Percentiles rank a stretch among this genome's conserved stretches.
phyloP scores from a whole-genome alignment of 192 early-diverging fungal genomes.

The Piromyces finnis region DNA sequence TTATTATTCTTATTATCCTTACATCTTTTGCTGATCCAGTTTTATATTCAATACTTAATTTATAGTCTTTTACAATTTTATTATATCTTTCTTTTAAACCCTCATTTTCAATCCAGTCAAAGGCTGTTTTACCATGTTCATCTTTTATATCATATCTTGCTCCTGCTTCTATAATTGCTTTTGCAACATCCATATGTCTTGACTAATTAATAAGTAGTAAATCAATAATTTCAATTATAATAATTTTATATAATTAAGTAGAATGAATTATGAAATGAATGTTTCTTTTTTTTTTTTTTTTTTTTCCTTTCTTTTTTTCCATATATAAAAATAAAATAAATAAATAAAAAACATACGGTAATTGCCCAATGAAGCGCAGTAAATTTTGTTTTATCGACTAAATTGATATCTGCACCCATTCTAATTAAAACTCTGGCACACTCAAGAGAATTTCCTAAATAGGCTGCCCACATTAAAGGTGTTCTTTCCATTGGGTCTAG shows the following conservation, averaged over 20 bases:
- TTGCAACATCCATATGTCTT: conserved; percentile 22
- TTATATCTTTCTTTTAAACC: conserved; percentile 21
- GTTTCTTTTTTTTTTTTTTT: too few relatives aligned
- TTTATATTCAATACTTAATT: conserved; percentile 7
- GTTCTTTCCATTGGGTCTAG: conserved; percentile 66
- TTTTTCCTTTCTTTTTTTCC: too few relatives aligned
- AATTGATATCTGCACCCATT: conserved; percentile 47
- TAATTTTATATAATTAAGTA: too few relatives aligned
- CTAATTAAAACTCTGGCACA: conserved; percentile 50
- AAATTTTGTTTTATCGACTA: conserved; percentile 50
- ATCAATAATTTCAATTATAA: too few relatives aligned
- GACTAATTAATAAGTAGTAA: conserved; percentile 8
- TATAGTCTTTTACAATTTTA: conserved; percentile 5
- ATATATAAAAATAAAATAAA: neutral
- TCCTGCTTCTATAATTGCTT: conserved; percentile 55
- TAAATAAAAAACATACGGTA: conserved; percentile 2
- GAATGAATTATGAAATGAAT: too few relatives aligned
- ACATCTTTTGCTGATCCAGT: neutral
- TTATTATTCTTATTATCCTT: neutral
- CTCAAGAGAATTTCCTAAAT: conserved; percentile 56
- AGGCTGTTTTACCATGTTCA: conserved; percentile 57
- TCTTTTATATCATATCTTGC: conserved; percentile 46
- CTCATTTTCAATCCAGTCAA: conserved; percentile 60
- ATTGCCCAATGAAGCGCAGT: conserved; percentile 87
- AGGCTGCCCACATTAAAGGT: conserved; percentile 87